Evolutionary conservation across 805 yeast genomes (phyloP).

Genomic region (Novakomyces olei): DNA sequence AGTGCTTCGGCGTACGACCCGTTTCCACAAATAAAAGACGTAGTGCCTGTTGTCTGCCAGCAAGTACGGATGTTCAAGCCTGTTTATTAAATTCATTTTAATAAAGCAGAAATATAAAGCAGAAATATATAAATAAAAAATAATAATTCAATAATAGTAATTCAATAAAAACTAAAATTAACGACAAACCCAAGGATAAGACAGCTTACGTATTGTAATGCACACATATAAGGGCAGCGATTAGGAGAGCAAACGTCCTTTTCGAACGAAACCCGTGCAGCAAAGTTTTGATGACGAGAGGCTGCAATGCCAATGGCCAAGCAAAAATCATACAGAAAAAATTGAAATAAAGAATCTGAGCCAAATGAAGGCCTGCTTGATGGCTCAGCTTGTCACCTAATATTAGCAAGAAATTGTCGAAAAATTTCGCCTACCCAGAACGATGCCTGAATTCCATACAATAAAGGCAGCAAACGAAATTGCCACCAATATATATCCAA

Average conservation of each 20-base stretch:
- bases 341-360: slow-evolving; percentile 62
- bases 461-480: slow-evolving; percentile 34
- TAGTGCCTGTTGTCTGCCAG: slow-evolving; percentile 88
- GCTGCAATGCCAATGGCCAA: too few species aligned
- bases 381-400: slow-evolving; percentile 78
- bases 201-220: slow-evolving; percentile 1
- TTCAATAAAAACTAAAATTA: too few species aligned
- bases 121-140: too few species aligned
- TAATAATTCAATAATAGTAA: too few species aligned
- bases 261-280: too few species aligned
- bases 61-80: slow-evolving; percentile 57
- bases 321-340: slow-evolving; percentile 43
- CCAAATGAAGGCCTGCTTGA: slow-evolving; percentile 42
- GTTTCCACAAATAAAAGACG: slow-evolving; percentile 65
- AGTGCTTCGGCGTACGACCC: slow-evolving; percentile 37
- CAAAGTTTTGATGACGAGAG: too few species aligned
- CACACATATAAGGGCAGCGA: too few species aligned
- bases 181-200: too few species aligned
- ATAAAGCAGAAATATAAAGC: neutral
- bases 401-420: neutral
- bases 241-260: too few species aligned
- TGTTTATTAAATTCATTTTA: too few species aligned
- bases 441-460: slow-evolving; percentile 52
- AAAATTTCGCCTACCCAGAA: slow-evolving; percentile 21
- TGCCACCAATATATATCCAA: slow-evolving; percentile 5